Evolutionary conservation across 1,284 basidiomycete species (phyloP), one percentile per base, ranked within the genome.

Genomic region (Waitea zeae): DNA sequence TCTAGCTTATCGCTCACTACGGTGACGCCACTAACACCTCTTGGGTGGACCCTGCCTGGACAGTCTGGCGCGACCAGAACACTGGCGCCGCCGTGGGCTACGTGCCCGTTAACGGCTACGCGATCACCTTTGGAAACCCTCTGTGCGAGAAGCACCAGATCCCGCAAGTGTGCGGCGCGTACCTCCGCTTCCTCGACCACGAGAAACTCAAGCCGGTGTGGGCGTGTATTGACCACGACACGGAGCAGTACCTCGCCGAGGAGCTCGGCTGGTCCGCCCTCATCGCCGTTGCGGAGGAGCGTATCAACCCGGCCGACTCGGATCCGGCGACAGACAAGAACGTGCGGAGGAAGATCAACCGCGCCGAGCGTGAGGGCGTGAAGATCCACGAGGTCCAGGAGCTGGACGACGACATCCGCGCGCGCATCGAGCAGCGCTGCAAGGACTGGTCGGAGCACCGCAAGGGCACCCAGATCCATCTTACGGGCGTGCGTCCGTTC

Each of bases 21-120:
- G 66, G 67, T 27, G 64, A 68, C 41, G 62, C 65, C 24, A 61
- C 64, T 39, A 68, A 67, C 45, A 70, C 66, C 13, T 62, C 62
- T 3, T 67, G 63, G 62, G 52, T 64, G 12, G 66, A 70, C 42
- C 59, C 62, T n/a, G 53, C 63, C n/a, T 68, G 64, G 56, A 51
- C 58, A 18, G 52, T 68, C 17, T 70, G 66, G 66, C 54, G 64
- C 28, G 59, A 69, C 41, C 36, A 44, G 11, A 44, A 49, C 15
- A 66, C 59, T 0, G 65, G 64, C 15, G 63, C 61, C 0, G 64
- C 63, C 0, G 50, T 67, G 1, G 66, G 64, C 13, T 68, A 64
- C 44, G 56, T 61, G 26, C 43, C 46, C 2, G 43, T 49, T 36
- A 45, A 49, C 33, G 41, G 41, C 11, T 63, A 58, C 36, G 58